Percentiles rank a stretch among this genome's conserved stretches.
These are phyloP conservation scores for Stromatinia cepivora DNA, from an alignment of 2,329 filamentous ascomycete genomes.

Conservation along the genomic window DNA sequence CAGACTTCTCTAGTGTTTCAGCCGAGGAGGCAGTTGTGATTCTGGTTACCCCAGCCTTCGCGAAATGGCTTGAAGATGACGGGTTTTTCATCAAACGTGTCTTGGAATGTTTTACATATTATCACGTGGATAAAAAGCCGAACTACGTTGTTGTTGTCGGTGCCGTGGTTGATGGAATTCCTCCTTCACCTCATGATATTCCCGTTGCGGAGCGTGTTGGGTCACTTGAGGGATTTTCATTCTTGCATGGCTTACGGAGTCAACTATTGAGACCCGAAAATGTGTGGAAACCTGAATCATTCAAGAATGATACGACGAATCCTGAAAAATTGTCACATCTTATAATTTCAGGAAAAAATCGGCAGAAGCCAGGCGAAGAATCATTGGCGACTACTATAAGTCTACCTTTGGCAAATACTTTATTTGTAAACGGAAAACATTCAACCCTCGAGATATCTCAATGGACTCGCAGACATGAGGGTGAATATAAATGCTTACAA, in stretches of 20 bases:
- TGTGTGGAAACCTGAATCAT: conserved; percentile 11
- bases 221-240: conserved; percentile 49
- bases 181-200: conserved; percentile 32
- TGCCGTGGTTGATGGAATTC: conserved; percentile 57
- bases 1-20: neutral
- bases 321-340: conserved; percentile 30
- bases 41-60: conserved; percentile 40
- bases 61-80: conserved; percentile 38
- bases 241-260: conserved; percentile 49
- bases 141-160: conserved; percentile 46
- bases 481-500: conserved; percentile 25
- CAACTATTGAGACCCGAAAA: conserved; percentile 41
- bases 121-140: neutral
- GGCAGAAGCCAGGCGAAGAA: neutral
- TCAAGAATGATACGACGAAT: neutral
- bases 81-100: conserved; percentile 35
- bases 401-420: conserved; percentile 73
- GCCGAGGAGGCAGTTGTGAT: conserved; percentile 36
- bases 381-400: conserved; percentile 32
- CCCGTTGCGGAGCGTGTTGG: conserved; percentile 18
- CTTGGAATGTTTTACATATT: conserved; percentile 28
- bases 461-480: conserved; percentile 40
- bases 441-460: conserved; percentile 56
- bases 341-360: conserved; percentile 28
- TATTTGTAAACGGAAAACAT: conserved; percentile 68